These are phyloP conservation scores for Casuarina cunninghamiana DNA, from an alignment of 306 rosid species.

Conservation along the genomic window DNA sequence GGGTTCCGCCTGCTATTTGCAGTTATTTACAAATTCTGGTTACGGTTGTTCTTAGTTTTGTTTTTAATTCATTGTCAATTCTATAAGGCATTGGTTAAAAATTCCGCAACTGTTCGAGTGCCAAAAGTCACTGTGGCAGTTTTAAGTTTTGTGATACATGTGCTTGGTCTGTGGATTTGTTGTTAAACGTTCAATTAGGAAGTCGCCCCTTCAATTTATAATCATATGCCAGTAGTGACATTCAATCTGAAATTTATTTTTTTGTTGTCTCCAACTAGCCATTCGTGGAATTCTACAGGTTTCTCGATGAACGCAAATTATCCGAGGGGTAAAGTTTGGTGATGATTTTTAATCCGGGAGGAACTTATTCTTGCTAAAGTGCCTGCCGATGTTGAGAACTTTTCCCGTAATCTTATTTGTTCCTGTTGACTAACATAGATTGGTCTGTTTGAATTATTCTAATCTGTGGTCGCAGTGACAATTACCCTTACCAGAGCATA, in stretches of 20 bases:
- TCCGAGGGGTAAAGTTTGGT: slow-evolving; percentile 53
- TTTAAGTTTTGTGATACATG: background rate
- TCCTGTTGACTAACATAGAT: background rate
- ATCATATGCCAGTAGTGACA: background rate
- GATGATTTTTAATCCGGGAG: background rate
- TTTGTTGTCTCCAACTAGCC: background rate
- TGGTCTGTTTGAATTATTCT: background rate
- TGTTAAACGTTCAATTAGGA: slow-evolving; percentile 3
- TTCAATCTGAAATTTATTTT: background rate
- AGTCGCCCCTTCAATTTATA: background rate
- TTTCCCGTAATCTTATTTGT: background rate
- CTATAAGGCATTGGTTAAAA: background rate
- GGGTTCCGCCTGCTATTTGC: background rate
- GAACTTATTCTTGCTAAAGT: background rate
- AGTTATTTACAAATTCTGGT: background rate
- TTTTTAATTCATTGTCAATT: background rate
- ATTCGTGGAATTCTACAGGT: slow-evolving; percentile 11
- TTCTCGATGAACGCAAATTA: slow-evolving; percentile 29
- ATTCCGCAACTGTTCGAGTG: background rate
- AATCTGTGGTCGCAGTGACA: background rate
- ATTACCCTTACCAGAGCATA: background rate
- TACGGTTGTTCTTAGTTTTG: background rate
- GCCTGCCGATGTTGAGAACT: background rate
- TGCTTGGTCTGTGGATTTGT: background rate
- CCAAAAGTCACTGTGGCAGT: background rate